Conservation (phyloP, 345 rosid species). For the Syzygium grande region DNA sequence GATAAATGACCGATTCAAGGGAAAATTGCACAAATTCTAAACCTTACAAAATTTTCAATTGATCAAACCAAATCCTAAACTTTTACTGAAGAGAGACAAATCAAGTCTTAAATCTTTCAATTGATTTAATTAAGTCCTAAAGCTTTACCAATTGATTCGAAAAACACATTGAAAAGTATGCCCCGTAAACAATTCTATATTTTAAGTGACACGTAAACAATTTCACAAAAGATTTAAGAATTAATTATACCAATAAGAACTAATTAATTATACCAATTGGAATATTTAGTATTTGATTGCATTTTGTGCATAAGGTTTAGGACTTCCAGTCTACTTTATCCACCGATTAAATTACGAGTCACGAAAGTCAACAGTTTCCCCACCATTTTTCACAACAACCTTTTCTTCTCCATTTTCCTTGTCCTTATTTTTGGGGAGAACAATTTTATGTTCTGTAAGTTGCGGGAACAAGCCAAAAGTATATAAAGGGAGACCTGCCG, state of each 20-base stretch:
- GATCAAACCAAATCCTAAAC: neutral
- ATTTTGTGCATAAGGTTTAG: neutral
- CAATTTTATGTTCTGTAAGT: neutral
- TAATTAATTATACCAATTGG: too few species aligned
- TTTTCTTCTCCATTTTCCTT: neutral
- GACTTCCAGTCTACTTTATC: fast-evolving
- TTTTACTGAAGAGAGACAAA: neutral
- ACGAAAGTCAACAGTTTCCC: neutral
- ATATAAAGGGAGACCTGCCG: neutral
- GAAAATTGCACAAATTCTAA: neutral
- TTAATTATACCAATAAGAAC: neutral
- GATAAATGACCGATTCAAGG: neutral
- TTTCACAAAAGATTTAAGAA: neutral
- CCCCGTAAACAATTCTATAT: neutral
- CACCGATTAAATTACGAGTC: neutral
- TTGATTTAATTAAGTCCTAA: neutral
- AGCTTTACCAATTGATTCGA: neutral
- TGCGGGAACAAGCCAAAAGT: neutral
- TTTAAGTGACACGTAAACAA: too few species aligned
- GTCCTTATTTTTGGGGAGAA: neutral
- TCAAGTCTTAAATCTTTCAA: neutral
- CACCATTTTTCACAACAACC: neutral
- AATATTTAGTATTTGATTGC: too few species aligned
- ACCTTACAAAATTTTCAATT: neutral
- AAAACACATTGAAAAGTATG: neutral